Evolutionary conservation across 768 basidiomycete species (phyloP).

Genomic region (Calocybe indica): DNA sequence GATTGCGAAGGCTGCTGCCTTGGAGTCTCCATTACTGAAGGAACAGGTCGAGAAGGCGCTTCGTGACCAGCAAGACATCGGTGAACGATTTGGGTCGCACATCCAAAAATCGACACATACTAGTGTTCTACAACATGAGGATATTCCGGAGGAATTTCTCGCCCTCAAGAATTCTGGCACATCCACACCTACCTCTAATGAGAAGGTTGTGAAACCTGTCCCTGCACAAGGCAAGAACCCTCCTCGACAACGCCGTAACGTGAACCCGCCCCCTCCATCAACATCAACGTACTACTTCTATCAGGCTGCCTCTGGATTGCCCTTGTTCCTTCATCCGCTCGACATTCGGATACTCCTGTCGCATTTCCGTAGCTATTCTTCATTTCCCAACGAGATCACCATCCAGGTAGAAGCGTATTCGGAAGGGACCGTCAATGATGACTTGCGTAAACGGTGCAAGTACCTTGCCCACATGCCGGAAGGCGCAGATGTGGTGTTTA

Average conservation of each 20-base stretch:
- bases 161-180: constrained; percentile 29
- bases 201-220: constrained; percentile 2
- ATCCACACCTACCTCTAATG: constrained; percentile 5
- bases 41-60: constrained; percentile 57
- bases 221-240: constrained; percentile 30
- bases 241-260: constrained; percentile 63
- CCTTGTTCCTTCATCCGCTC: constrained; percentile 90
- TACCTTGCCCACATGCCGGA: constrained; percentile 92
- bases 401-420: constrained; percentile 74
- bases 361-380: constrained; percentile 73
- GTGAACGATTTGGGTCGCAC: constrained; percentile 31
- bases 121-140: constrained; percentile 15
- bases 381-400: constrained; percentile 79
- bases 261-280: constrained; percentile 83
- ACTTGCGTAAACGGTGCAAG: constrained; percentile 90
- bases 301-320: constrained; percentile 86
- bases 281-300: constrained; percentile 94
- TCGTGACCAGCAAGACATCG: constrained; percentile 51
- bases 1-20: constrained; percentile 69
- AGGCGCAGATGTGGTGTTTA: constrained; percentile 88
- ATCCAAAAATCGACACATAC: constrained; percentile 23
- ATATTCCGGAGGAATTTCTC: constrained; percentile 58
- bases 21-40: constrained; percentile 65
- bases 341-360: constrained; percentile 91
- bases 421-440: constrained; percentile 85